Conservation (phyloP, 1,284 basidiomycete genomes). For the Violaceomyces palustris region DNA sequence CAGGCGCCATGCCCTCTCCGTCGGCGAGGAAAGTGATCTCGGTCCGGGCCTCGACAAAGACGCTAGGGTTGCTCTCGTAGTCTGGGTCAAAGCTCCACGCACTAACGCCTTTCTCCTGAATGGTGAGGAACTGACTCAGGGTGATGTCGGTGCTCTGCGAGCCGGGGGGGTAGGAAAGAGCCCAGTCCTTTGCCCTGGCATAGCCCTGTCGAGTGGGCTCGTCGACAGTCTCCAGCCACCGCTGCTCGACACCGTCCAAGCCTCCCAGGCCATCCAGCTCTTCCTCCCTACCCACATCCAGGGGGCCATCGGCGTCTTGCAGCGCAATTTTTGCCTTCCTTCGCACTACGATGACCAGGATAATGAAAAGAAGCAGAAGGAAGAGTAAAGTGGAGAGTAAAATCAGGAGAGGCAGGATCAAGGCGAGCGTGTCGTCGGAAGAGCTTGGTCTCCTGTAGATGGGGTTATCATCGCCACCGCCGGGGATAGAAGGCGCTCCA, state of each 20-base stretch:
- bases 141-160: slow-evolving; percentile 50
- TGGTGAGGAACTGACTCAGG: slow-evolving; percentile 49
- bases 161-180: slow-evolving; percentile 18
- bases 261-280: slow-evolving; percentile 74
- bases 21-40: slow-evolving; percentile 52
- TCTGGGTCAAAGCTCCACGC: slow-evolving; percentile 52
- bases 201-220: slow-evolving; percentile 70
- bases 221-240: slow-evolving; percentile 82
- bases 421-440: slow-evolving; percentile 32
- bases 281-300: slow-evolving; percentile 80
- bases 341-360: slow-evolving; percentile 44
- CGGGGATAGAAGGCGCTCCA: background rate
- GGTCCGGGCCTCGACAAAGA: slow-evolving; percentile 49
- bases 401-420: slow-evolving; percentile 62
- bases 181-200: slow-evolving; percentile 77
- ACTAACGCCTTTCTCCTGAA: slow-evolving; percentile 52
- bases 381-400: slow-evolving; percentile 87
- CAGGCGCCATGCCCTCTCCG: slow-evolving; percentile 49
- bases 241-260: slow-evolving; percentile 79
- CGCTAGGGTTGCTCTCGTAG: slow-evolving; percentile 49
- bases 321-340: slow-evolving; percentile 57
- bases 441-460: slow-evolving; percentile 15
- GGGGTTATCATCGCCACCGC: slow-evolving; percentile 6
- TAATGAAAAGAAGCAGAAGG: slow-evolving; percentile 57
- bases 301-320: slow-evolving; percentile 80